These are phyloP conservation scores for Xylaria sp. DNA, from an alignment of 2,329 filamentous ascomycete genomes.

Conservation along the genomic window DNA sequence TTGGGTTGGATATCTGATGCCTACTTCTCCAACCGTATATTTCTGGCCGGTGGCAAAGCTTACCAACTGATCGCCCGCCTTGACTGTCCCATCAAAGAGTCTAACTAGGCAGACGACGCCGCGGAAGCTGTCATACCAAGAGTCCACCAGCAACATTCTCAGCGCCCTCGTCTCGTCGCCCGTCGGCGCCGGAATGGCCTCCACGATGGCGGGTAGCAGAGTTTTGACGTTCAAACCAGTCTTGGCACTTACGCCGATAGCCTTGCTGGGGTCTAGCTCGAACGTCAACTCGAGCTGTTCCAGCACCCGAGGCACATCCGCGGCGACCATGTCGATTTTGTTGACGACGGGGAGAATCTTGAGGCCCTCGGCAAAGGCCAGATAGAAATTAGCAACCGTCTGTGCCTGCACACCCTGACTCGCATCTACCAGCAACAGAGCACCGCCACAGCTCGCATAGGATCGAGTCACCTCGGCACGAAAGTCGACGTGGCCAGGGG, in stretches of 20 bases:
- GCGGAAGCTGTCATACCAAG: constrained; percentile 97
- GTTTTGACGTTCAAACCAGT: constrained; percentile 85
- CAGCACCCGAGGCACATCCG: constrained; percentile 84
- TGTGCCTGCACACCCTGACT: constrained; percentile 97
- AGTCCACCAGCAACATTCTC: constrained; percentile 89
- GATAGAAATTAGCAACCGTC: constrained; percentile 97
- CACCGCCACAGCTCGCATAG: constrained; percentile 95
- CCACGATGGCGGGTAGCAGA: constrained; percentile 85
- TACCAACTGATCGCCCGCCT: constrained; percentile 81
- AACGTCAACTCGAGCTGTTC: constrained; percentile 87
- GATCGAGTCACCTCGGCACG: constrained; percentile 93
- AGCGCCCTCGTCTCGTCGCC: constrained; percentile 77
- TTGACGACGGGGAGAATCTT: constrained; percentile 91
- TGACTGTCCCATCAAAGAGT: constrained; percentile 86
- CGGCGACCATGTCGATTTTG: constrained; percentile 91
- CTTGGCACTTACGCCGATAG: constrained; percentile 82
- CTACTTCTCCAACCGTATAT: constrained; percentile 94
- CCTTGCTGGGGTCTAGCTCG: constrained; percentile 80
- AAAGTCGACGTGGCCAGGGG: constrained; percentile 97
- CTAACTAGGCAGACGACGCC: constrained; percentile 91
- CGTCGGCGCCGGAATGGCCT: constrained; percentile 79
- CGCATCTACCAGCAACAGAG: constrained; percentile 90
- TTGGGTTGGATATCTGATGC: constrained; percentile 91
- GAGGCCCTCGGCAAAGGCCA: constrained; percentile 91
- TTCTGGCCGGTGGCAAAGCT: constrained; percentile 88